Percentiles rank a stretch among this genome's conserved stretches.
phyloP scores from a whole-genome alignment of 208 protist genomes.

The Acanthamoeba triangularis region DNA sequence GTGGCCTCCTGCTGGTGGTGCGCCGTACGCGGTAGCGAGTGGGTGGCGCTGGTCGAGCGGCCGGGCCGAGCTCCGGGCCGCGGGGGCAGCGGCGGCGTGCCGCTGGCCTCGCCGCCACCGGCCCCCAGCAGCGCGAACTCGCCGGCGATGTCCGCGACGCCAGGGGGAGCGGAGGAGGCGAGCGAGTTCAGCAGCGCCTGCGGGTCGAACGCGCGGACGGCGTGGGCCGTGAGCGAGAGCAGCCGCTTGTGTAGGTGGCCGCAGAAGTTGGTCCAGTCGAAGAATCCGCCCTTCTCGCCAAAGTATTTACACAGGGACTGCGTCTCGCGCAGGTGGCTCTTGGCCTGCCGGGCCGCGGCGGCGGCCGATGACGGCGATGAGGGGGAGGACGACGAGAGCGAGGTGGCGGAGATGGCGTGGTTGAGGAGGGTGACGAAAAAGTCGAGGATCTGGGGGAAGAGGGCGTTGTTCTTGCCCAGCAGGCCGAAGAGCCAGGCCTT shows the following conservation, averaged over 20 bases:
- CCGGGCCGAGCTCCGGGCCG: not conserved
- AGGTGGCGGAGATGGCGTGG: conserved; percentile 33
- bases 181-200: not conserved
- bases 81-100: conserved; percentile 1
- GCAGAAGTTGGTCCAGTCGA: conserved; percentile 69
- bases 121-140: conserved; percentile 17
- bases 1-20: not conserved
- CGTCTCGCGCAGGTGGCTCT: conserved; percentile 54
- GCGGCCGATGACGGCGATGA: not conserved
- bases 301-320: conserved; percentile 76
- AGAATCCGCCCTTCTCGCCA: conserved; percentile 49
- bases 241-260: conserved; percentile 68
- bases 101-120: not conserved
- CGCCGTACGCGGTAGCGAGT: not conserved
- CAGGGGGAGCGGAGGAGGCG: not conserved
- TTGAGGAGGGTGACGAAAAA: conserved; percentile 71
- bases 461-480: conserved; percentile 51
- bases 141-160: not conserved
- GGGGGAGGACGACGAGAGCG: not conserved
- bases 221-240: conserved; percentile 21
- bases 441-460: conserved; percentile 54
- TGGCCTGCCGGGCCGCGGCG: not conserved
- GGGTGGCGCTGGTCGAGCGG: not conserved
- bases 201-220: conserved; percentile 55
- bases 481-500: conserved; percentile 72